phyloP scores from a whole-genome alignment of 805 yeast genomes.

The Lipomyces sp. region DNA sequence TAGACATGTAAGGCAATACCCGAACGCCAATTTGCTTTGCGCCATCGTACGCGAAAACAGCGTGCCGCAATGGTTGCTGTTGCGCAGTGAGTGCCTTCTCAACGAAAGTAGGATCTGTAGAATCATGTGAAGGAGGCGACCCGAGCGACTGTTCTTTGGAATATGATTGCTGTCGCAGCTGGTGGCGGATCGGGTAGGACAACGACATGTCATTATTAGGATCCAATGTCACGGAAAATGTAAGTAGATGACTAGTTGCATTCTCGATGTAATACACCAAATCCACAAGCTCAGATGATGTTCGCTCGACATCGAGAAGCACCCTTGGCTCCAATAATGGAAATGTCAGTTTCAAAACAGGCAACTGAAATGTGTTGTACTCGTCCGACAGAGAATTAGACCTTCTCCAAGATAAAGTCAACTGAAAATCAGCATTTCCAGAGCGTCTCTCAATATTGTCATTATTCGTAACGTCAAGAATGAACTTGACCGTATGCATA shows the following conservation, averaged over 20 bases:
- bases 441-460: conserved; percentile 25
- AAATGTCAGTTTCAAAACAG: conserved; percentile 51
- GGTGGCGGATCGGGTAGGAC: conserved; percentile 25
- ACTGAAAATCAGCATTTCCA: conserved; percentile 32
- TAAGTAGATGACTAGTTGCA: conserved; percentile 67
- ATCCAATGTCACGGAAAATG: conserved; percentile 52
- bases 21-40: conserved; percentile 40
- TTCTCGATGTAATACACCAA: conserved; percentile 62
- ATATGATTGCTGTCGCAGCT: conserved; percentile 21
- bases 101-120: not conserved
- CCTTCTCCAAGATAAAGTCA: conserved; percentile 38
- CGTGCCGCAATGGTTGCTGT: conserved; percentile 2
- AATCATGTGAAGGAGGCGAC: conserved; percentile 1
- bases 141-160: conserved; percentile 1
- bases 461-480: conserved; percentile 26
- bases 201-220: conserved; percentile 36
- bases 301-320: conserved; percentile 41
- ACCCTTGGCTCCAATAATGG: conserved; percentile 72
- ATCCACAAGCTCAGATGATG: conserved; percentile 32
- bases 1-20: conserved; percentile 61
- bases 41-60: conserved; percentile 42
- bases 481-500: conserved; percentile 28
- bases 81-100: not conserved
- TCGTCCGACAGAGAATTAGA: not conserved
- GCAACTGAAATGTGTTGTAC: conserved; percentile 28